A percentile compares a stretch with the other conserved stretches of the same genome.
phyloP scores from a whole-genome alignment of 371 early-diverging fungal genomes.

The Gilbertella persicaria region DNA sequence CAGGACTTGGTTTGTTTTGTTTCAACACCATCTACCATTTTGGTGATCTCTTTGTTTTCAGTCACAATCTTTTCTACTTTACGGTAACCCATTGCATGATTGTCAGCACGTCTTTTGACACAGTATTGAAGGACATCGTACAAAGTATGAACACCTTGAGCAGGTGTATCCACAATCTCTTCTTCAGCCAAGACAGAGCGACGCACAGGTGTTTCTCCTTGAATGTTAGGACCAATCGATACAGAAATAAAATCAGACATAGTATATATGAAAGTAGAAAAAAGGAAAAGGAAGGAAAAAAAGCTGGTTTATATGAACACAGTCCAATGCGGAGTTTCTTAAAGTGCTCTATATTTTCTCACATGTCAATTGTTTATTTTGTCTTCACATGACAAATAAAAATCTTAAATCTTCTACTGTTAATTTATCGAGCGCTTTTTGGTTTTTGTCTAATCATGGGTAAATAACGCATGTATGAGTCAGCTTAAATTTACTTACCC shows the following conservation, averaged over 20 bases:
- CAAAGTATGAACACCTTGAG: slow-evolving; percentile 63
- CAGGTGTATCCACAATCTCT: slow-evolving; percentile 54
- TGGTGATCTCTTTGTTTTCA: slow-evolving; percentile 79
- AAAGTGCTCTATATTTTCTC: neutral
- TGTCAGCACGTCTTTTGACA: slow-evolving; percentile 45
- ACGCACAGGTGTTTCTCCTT: slow-evolving; percentile 53
- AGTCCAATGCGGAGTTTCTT: neutral
- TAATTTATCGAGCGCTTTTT: slow-evolving; percentile 65
- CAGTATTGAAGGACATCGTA: slow-evolving; percentile 70
- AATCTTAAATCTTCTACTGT: slow-evolving; percentile 87
- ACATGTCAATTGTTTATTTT: slow-evolving; percentile 4
- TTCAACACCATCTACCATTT: slow-evolving; percentile 66
- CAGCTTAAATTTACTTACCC: too few relatives aligned
- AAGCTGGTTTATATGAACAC: neutral
- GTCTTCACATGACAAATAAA: slow-evolving; percentile 72
- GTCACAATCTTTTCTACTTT: slow-evolving; percentile 64
- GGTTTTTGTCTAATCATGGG: slow-evolving; percentile 42
- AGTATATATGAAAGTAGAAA: neutral
- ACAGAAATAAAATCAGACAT: slow-evolving; percentile 1
- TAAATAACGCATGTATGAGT: slow-evolving; percentile 13
- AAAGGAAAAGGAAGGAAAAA: slow-evolving; percentile 6
- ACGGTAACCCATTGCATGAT: slow-evolving; percentile 68
- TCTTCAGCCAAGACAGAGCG: slow-evolving; percentile 58
- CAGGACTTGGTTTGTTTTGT: slow-evolving; percentile 78
- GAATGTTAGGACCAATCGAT: slow-evolving; percentile 3